Evolutionary conservation across 306 rosid genomes (phyloP), one percentile per base, ranked within the genome.

Genomic region (Geum urbanum): DNA sequence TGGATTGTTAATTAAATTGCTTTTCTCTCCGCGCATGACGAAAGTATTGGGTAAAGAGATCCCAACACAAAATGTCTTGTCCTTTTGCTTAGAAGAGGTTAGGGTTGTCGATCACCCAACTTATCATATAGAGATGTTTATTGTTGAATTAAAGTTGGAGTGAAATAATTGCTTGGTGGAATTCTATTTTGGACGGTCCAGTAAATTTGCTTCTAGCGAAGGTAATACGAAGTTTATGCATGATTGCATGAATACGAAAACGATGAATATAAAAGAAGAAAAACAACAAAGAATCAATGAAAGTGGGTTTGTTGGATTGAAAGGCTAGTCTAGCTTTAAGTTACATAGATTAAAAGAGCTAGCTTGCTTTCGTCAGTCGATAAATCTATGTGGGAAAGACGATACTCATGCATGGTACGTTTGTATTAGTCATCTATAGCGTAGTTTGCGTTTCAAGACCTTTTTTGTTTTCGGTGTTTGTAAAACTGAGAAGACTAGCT

Each of bases 181-280:
- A 51, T 22, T 39, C 46, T 56, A 63, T 32, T 9, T 39, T 78
- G 74, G 58, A 52, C 41, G 75, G 55, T 55, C 81, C 67, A 48
- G 35, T 39, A 51, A 49, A 45, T 72, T 81, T 81, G 84, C 83
- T 32, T 32, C 57, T 66, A 74, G 41, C 72, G 70, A 81, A 83
- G 70, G 51, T 73, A 74, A 32, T 27, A 83, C 79, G 76, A 74
- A 35, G 14, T 6, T 47, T 14, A 15, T 27, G 63, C 9, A 43
- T 7, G 46, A 1, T 8, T 43, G 47, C 3, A 41, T 59, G 44
- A 48, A 57, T 14, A 13, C 32, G 15, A 22, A 55, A 57, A 57
- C 41, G 41, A 43, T 43, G 1, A 7, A 43, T 43, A 7, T 7
- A 9, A 8, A 7, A 8, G 10, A 7, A 43, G 46, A 7, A 5